Conservation (phyloP, 371 early-diverging fungal genomes). For the Chytridium lagenaria region DNA sequence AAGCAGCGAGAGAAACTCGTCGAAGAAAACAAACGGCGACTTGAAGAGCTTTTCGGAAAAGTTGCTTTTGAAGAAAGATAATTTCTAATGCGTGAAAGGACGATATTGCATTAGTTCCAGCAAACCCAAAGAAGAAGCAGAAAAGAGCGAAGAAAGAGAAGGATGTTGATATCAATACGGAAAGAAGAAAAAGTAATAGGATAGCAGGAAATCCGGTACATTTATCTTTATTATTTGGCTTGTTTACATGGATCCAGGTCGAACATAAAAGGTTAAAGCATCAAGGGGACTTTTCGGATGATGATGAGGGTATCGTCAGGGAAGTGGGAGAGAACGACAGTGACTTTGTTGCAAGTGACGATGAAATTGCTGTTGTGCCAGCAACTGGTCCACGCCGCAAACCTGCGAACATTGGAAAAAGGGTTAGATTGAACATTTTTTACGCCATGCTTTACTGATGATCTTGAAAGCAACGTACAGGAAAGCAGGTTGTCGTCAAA, state of each 20-base stretch:
- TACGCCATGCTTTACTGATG: neutral
- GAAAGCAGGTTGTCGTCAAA: neutral
- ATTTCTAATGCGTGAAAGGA: neutral
- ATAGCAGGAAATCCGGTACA: neutral
- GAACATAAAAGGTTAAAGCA: neutral
- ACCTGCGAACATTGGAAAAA: neutral
- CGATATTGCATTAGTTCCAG: neutral
- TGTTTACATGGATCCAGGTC: neutral
- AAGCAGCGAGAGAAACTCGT: neutral
- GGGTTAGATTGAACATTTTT: neutral
- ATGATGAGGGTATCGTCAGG: neutral
- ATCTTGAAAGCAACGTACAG: neutral
- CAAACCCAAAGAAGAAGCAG: neutral
- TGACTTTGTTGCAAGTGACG: neutral
- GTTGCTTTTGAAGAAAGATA: neutral
- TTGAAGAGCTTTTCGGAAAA: conserved; percentile 9
- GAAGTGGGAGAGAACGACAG: neutral
- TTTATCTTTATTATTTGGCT: too few species aligned
- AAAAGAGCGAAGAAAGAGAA: neutral
- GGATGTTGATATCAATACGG: neutral
- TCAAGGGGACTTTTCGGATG: neutral
- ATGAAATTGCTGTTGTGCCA: neutral
- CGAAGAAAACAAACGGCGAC: conserved; percentile 5
- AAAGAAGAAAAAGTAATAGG: neutral
- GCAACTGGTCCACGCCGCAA: neutral